phyloP scores from a whole-genome alignment of 2,329 filamentous ascomycete species.

The Penicillium paneum region DNA sequence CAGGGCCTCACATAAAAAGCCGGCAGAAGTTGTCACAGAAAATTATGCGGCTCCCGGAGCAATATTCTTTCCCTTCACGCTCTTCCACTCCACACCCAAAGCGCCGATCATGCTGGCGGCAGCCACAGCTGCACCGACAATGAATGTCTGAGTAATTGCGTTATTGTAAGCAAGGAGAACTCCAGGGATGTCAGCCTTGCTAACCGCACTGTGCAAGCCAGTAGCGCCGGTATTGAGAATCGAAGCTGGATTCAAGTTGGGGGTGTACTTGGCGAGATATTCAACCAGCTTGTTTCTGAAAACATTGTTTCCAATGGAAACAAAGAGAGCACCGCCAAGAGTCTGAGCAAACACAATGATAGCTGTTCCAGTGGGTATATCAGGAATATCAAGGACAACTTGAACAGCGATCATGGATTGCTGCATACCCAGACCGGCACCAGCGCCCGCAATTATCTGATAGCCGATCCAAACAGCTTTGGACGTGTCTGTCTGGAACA shows the following conservation, averaged over 20 bases:
- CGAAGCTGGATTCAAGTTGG: not conserved
- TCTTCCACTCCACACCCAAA: constrained; percentile 5
- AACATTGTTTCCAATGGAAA: constrained; percentile 28
- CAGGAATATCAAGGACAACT: constrained; percentile 19
- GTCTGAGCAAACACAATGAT: constrained; percentile 25
- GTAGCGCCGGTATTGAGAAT: not conserved
- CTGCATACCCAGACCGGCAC: constrained; percentile 25
- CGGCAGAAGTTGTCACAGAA: not conserved
- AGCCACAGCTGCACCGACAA: not conserved
- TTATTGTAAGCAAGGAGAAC: constrained; percentile 1
- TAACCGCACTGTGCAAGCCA: not conserved
- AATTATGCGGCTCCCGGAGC: not conserved
- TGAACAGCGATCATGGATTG: constrained; percentile 24
- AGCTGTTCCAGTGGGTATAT: constrained; percentile 24
- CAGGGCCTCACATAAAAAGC: not conserved
- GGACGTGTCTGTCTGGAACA: constrained; percentile 13
- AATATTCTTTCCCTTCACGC: constrained; percentile 5
- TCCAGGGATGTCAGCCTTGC: not conserved
- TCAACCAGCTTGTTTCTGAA: constrained; percentile 27
- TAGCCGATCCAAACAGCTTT: constrained; percentile 37
- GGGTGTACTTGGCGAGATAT: not conserved
- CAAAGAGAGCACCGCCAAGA: constrained; percentile 26
- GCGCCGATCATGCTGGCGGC: not conserved
- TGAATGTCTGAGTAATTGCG: not conserved
- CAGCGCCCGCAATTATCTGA: constrained; percentile 34